Base-by-base conservation (phyloP, 768 basidiomycete species). In the Amanita inopinata region DNA sequence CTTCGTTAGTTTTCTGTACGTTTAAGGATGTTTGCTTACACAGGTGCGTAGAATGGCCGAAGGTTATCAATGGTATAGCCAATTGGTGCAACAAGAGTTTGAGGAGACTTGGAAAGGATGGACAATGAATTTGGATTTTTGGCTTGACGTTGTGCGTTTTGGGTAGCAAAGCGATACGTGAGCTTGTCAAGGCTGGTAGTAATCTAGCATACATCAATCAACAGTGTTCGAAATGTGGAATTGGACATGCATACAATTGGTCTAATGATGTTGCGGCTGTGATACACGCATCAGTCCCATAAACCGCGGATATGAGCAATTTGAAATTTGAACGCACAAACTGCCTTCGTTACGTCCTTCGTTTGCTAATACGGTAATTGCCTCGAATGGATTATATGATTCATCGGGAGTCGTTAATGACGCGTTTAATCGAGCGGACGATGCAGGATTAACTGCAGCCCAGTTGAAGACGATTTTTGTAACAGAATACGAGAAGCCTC, bases 311-410 rank as follows among this genome's bases (percentile, higher is more conserved):
- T 37, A 15, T 12, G 28, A 20, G n/a, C n/a, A 3, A 39, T 10
- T 1, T 19, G 5, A 20, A 4, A 19, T 20, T 5, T 14, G n/a
- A 5, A 53, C 74, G 53, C 52, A 81, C 80, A 65, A 80, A 3
- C 69, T 70, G 42, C 73, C 76, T 48, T 80, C 79, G 37, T 74
- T 80, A 15, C 80, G 61, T n/a, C 72, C 80, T 44, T 71, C 67
- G 0, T 60, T 64, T 0, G 54, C 61, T 41, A 67, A 73, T 15
- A 65, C 68, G 0, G 70, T 76, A 3, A 82, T 59, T 1, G 74
- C 76, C 2, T 50, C 48, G 0, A 69, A 61, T 0, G 69, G 67
- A 45, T 78, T 61, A 42, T 79, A 80, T 0, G 61, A 43, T 2
- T 58, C 45, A 44, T 77, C 58, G 0, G 62, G 63, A 4, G 56